Evolutionary conservation across 2,329 filamentous ascomycete genomes (phyloP).

Genomic region (Amauroascus niger): DNA sequence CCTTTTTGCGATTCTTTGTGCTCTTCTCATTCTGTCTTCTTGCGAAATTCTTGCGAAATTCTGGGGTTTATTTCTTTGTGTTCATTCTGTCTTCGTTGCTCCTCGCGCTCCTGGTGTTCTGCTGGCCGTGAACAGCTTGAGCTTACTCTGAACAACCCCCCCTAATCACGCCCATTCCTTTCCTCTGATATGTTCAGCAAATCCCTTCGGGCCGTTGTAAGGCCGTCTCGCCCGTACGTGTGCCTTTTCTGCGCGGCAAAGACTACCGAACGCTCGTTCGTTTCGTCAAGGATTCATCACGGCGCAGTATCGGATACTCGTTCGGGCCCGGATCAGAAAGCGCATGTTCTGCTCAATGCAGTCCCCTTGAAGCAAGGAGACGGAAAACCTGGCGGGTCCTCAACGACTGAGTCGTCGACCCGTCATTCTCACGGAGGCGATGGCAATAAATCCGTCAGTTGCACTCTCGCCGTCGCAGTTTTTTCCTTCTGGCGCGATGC

Average conservation of each 20-base stretch:
- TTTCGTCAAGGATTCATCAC: background rate
- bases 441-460: background rate
- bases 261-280: background rate
- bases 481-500: background rate
- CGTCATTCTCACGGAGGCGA: background rate
- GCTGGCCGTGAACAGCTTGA: background rate
- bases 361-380: background rate
- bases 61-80: too few relatives aligned
- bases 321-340: background rate
- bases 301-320: background rate
- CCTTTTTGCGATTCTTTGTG: background rate
- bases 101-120: background rate
- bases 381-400: background rate
- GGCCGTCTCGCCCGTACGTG: slow-evolving; percentile 29
- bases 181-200: slow-evolving; percentile 28
- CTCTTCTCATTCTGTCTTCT: too few relatives aligned
- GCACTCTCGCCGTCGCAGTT: background rate
- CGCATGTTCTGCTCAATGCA: background rate
- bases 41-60: too few relatives aligned
- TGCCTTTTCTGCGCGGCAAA: slow-evolving; percentile 26
- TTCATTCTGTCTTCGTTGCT: too few relatives aligned
- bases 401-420: background rate
- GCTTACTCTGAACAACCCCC: background rate
- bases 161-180: background rate
- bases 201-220: slow-evolving; percentile 30